Percentiles rank a stretch among this genome's conserved stretches.
Conservation (phyloP, 352 stramenopile genomes). For the Globisporangium alternatum region DNA sequence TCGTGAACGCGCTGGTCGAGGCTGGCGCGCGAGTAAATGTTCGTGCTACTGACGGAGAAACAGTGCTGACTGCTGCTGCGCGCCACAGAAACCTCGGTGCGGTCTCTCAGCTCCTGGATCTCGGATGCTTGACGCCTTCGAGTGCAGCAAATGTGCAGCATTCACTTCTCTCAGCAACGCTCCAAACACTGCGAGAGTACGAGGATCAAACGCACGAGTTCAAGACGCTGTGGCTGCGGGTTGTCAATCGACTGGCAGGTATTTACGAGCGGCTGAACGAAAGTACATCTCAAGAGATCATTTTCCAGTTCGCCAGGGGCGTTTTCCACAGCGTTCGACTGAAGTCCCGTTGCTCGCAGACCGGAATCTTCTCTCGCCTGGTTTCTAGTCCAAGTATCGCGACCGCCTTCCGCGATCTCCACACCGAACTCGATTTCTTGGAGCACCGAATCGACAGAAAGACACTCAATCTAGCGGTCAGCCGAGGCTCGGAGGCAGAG, state of each 20-base stretch:
- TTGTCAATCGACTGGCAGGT: not conserved
- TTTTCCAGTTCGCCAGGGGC: not conserved
- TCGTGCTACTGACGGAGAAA: constrained; percentile 4
- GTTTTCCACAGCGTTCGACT: not conserved
- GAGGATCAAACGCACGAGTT: constrained; percentile 1
- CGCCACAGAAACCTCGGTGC: not conserved
- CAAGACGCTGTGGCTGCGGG: not conserved
- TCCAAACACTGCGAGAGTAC: not conserved
- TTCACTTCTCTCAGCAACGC: not conserved
- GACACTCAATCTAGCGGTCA: no score
- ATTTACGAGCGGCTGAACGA: not conserved
- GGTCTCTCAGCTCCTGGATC: not conserved
- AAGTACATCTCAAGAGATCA: not conserved
- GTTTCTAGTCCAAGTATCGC: not conserved
- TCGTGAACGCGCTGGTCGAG: not conserved
- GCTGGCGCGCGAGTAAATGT: not conserved
- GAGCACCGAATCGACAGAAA: not conserved
- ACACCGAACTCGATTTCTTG: constrained; percentile 1
- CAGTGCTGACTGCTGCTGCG: constrained; percentile 5
- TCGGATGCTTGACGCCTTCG: not conserved
- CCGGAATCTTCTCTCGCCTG: not conserved
- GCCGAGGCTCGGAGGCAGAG: not conserved
- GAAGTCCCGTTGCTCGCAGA: not conserved
- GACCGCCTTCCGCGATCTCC: not conserved
- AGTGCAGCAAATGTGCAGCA: no score